Percentiles rank a stretch among this genome's conserved stretches.
These are phyloP conservation scores for Aspergillus tanneri DNA, from an alignment of 2,329 filamentous ascomycete species.

Conservation along the genomic window DNA sequence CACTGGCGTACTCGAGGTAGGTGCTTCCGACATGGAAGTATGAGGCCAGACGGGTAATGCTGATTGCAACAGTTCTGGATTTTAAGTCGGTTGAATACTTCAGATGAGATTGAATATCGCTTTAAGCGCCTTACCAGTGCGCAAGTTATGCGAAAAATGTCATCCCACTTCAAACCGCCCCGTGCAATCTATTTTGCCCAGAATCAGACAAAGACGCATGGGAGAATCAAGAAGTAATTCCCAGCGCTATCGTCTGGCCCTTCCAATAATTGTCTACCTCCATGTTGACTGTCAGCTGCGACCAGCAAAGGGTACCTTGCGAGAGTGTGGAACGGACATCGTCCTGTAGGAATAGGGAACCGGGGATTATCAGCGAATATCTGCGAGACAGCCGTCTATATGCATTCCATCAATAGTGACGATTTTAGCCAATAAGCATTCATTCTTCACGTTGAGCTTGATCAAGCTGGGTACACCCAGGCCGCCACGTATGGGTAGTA, in stretches of 20 bases:
- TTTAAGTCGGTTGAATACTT: background rate
- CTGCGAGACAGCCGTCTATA: background rate
- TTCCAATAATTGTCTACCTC: background rate
- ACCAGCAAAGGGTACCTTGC: background rate
- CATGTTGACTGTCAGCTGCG: background rate
- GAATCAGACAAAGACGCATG: background rate
- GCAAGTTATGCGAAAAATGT: background rate
- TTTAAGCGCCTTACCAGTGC: background rate
- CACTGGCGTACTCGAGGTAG: background rate
- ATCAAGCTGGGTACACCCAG: no score
- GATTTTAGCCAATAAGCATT: no score
- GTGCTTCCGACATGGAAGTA: background rate
- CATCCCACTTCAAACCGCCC: background rate
- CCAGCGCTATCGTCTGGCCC: slow-evolving; percentile 1
- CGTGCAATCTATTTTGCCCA: background rate
- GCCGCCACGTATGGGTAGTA: no score
- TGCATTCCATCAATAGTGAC: no score
- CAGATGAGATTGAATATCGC: background rate
- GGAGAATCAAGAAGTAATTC: slow-evolving; percentile 1
- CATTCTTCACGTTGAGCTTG: no score
- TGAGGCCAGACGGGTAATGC: background rate
- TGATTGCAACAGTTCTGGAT: background rate
- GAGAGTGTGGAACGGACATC: background rate
- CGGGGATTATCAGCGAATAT: background rate
- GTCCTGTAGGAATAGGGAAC: background rate